Evolutionary conservation across 2,329 filamentous ascomycete genomes (phyloP), one percentile per base, ranked within the genome.

Genomic region (Penicillium sp.): DNA sequence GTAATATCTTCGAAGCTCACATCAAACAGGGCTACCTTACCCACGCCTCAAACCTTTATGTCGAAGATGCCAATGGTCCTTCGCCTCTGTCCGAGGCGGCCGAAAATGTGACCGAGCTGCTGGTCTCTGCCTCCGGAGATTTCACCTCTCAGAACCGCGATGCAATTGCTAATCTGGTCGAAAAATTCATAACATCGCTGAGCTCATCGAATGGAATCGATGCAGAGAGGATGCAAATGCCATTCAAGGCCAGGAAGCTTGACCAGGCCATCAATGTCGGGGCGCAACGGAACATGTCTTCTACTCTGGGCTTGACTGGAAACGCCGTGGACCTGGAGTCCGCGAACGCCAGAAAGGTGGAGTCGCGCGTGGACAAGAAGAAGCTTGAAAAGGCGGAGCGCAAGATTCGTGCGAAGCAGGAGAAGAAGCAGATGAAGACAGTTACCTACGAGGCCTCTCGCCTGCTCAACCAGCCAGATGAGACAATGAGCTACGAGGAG

Each of bases 381-480:
- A 99, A 99, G 81, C 85, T 99, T 18, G 94, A 99, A 75, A 99
- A 99, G 78, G 94, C 94, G 1, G 94, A 99, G 76, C 84, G 89
- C 61, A 99, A 99, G 80, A 94, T 99, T 70, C 90, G 91, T 45
- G 92, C 92, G 66, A 99, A 99, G 79, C 94, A 97, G 78, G 94
- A 91, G 77, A 95, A 95, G 81, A 99, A 99, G 79, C 85, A 86
- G 33, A 96, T 94, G 86, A 97, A 97, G 82, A 96, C 88, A 51
- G 94, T 99, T 63, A 90, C 96, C 75, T 99, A 99, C 72, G 94
- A 99, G 76, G 89, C 94, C 0, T 97, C 94, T 12, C 86, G 86
- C 62, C 80, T 99, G 61, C 85, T 99, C 61, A 87, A 95, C 69
- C 84, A 90, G 73, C 82, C 90, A 4, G 88, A 93, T 65, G 84